These are phyloP conservation scores for Rauvolfia tetraphylla DNA, from an alignment of 257 asterid genomes.

Conservation along the genomic window DNA sequence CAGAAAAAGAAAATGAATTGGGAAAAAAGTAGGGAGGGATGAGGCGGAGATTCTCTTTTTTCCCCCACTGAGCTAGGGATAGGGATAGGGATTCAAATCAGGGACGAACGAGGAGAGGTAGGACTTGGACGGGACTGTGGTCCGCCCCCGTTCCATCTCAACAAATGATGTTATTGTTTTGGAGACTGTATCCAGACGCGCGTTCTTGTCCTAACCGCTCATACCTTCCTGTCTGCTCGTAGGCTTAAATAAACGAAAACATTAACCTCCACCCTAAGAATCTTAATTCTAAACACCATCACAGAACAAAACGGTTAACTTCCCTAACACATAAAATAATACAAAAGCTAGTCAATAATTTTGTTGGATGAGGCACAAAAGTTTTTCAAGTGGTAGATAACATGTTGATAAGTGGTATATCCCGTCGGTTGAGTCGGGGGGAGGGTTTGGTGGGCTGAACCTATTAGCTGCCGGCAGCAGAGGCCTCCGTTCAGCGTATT, in stretches of 20 bases:
- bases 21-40: no score
- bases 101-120: no score
- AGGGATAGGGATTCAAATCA: no score
- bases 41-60: no score
- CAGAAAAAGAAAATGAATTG: no score
- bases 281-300: neutral
- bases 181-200: slow-evolving; percentile 17
- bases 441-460: slow-evolving; percentile 12
- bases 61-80: no score
- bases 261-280: neutral
- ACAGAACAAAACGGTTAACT: no score
- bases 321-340: neutral
- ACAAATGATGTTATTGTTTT: no score
- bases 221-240: neutral
- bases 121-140: no score
- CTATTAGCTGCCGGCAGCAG: slow-evolving; percentile 15
- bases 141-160: no score
- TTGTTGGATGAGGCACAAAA: neutral
- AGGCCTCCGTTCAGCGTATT: slow-evolving; percentile 13
- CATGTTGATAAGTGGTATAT: neutral
- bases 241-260: neutral
- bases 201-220: slow-evolving; percentile 20
- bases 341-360: neutral
- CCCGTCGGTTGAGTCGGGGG: neutral
- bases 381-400: neutral